phyloP scores from a whole-genome alignment of 2,329 filamentous ascomycete genomes.

The Neocatenulostroma microsporum region DNA sequence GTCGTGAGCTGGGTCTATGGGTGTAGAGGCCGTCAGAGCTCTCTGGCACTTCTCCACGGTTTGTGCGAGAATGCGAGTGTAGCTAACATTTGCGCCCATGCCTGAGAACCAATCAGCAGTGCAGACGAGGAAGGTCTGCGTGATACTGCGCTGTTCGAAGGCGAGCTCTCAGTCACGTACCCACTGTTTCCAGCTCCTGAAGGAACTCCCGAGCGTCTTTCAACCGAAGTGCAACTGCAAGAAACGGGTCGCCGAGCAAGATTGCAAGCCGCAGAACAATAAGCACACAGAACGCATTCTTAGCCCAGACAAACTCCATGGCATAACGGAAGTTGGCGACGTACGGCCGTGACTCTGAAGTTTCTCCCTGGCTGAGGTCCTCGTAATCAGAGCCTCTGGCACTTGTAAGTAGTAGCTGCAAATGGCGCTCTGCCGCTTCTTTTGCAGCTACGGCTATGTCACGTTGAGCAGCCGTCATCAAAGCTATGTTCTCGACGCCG shows the following conservation, averaged over 20 bases:
- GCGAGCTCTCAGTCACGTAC: no score
- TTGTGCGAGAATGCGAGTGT: slow-evolving; percentile 42
- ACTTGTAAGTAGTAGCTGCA: slow-evolving; percentile 39
- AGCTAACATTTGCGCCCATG: slow-evolving; percentile 40
- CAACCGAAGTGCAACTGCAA: slow-evolving; percentile 33
- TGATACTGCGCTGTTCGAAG: no score
- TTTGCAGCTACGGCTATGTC: slow-evolving; percentile 46
- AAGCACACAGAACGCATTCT: slow-evolving; percentile 51
- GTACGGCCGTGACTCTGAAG: slow-evolving; percentile 30
- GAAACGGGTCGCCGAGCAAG: slow-evolving; percentile 34
- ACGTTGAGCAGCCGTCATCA: slow-evolving; percentile 44
- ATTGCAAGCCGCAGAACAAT: slow-evolving; percentile 47
- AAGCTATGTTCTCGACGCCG: slow-evolving; percentile 44
- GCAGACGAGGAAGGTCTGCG: no score
- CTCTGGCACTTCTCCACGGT: slow-evolving; percentile 46
- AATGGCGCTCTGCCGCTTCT: slow-evolving; percentile 43
- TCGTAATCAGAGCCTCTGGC: slow-evolving; percentile 20
- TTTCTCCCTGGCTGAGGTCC: no score
- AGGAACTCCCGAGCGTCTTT: slow-evolving; percentile 39
- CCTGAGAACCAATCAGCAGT: no score
- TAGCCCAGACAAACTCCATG: slow-evolving; percentile 54
- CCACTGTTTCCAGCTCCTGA: slow-evolving; percentile 34
- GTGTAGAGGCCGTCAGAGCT: slow-evolving; percentile 34
- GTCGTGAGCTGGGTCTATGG: slow-evolving; percentile 14
- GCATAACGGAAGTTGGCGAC: slow-evolving; percentile 46